phyloP scores from a whole-genome alignment of 164 flowering plant genomes.

The Taxillus chinensis region DNA sequence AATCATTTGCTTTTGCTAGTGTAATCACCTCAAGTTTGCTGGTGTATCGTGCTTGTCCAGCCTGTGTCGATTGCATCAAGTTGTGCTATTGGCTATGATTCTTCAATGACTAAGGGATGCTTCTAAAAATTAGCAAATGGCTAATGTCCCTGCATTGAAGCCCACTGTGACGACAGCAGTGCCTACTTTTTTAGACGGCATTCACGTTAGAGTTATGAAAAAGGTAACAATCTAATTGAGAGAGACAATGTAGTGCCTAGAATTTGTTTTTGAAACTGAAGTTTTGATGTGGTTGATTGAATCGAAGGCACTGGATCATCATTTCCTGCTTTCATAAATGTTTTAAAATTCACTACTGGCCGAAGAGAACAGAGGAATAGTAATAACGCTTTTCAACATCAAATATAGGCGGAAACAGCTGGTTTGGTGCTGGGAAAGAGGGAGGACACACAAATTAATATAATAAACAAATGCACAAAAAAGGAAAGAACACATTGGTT shows the following conservation, averaged over 20 bases:
- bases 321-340: conserved; percentile 1
- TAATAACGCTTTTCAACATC: conserved; percentile 53
- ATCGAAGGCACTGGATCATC: not conserved
- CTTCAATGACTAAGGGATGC: conserved; percentile 76
- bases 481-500: too few relatives aligned
- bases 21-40: too few relatives aligned
- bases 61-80: conserved; percentile 58
- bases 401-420: conserved; percentile 72
- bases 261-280: not conserved
- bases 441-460: not conserved
- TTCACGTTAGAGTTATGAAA: conserved; percentile 78
- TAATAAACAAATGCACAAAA: too few relatives aligned
- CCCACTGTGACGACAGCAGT: conserved; percentile 88
- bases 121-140: conserved; percentile 68
- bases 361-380: conserved; percentile 69
- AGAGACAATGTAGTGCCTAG: not conserved
- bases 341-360: conserved; percentile 36
- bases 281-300: not conserved
- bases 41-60: conserved; percentile 32
- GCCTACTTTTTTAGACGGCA: conserved; percentile 93
- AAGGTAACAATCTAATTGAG: conserved; percentile 39
- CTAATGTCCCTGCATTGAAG: conserved; percentile 61
- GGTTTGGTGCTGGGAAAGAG: conserved; percentile 90
- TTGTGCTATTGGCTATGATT: conserved; percentile 73
- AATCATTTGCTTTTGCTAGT: too few relatives aligned